Evolutionary conservation across 495 filamentous ascomycete species (phyloP), one percentile per base, ranked within the genome.

Genomic region (Tuber magnatum): DNA sequence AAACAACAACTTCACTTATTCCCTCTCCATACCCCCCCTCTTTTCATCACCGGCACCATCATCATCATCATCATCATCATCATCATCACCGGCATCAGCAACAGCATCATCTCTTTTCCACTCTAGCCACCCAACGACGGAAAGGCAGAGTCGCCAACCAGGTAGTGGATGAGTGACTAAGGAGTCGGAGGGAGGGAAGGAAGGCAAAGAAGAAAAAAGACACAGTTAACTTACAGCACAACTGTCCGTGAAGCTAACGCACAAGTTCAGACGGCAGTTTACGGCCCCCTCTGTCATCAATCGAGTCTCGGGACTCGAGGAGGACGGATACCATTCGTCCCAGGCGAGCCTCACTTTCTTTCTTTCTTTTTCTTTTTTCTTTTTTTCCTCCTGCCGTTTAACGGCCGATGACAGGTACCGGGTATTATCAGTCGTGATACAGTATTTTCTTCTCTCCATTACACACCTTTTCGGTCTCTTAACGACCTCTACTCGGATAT

Each of bases 391-490:
- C 7, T 65, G 18, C 56, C 32, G 28, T 35, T 32, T 65, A 28
- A 35, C 56, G 28, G 56, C 6, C 35, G 56, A 65, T 35, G 28
- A 65, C 56, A 65, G 56, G 56, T 65, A 65, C 56, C 28, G 28
- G 28, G 28, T 65, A 65, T 65, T 35, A 65, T 65, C 56, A 20
- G 28, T 65, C 56, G 56, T 65, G 56, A 65, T 65, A 65, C 56
- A 3, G 2, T 28, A 35, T 20, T 35, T 14, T 20, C 32, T 32
- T 20, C 32, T 35, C 9, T 35, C 56, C 56, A 12, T 18, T 32
- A 18, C n/a, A 32, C 51, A 32, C n/a, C 10, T 12, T 35, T 35
- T 7, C 28, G 14, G 18, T 65, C 32, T 6, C 56, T 65, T 18
- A 14, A 35, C 32, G 16, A 3, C 32, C 28, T 65, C 28, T 18